Evolutionary conservation across 2,329 filamentous ascomycete genomes (phyloP).

Genomic region (Diplodia seriata): DNA sequence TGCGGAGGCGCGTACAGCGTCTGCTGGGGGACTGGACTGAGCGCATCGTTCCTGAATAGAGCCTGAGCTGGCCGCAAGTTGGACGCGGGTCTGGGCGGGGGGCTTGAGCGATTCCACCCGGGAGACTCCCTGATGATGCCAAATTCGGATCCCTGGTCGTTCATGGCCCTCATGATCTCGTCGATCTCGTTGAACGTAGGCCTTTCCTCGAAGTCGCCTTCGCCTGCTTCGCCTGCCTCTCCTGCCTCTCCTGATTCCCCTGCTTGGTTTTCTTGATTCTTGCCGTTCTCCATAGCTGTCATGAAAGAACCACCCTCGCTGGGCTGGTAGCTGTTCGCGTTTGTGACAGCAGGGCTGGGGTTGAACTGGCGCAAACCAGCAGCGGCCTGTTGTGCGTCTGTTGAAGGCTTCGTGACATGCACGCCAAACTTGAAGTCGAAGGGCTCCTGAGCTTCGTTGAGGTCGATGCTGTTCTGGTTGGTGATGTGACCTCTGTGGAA

Average conservation of each 20-base stretch:
- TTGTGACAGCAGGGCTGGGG: conserved; percentile 44
- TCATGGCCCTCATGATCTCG: conserved; percentile 86
- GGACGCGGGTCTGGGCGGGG: conserved; percentile 39
- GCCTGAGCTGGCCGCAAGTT: conserved; percentile 50
- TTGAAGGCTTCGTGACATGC: conserved; percentile 49
- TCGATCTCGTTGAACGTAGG: conserved; percentile 83
- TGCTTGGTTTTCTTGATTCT: conserved; percentile 36
- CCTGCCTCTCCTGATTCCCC: too few species aligned
- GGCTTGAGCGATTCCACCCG: conserved; percentile 25
- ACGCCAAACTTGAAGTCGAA: conserved; percentile 62
- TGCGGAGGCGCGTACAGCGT: conserved; percentile 46
- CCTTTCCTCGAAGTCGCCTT: conserved; percentile 49
- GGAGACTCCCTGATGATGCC: conserved; percentile 68
- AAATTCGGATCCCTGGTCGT: conserved; percentile 73
- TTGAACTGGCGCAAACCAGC: conserved; percentile 38
- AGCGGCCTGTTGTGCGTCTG: conserved; percentile 30
- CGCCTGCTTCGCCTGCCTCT: conserved; percentile 34
- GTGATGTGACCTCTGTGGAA: conserved; percentile 12
- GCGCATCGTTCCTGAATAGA: conserved; percentile 69
- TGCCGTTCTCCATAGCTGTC: conserved; percentile 46
- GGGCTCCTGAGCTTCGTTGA: conserved; percentile 45
- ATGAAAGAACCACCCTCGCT: conserved; percentile 51
- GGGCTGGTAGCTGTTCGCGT: conserved; percentile 46
- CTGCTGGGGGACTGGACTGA: conserved; percentile 73
- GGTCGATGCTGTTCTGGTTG: conserved; percentile 25